Evolutionary conservation across 2,329 filamentous ascomycete species (phyloP), one percentile per base, ranked within the genome.

Genomic region (Xylariomycetidae sp.): DNA sequence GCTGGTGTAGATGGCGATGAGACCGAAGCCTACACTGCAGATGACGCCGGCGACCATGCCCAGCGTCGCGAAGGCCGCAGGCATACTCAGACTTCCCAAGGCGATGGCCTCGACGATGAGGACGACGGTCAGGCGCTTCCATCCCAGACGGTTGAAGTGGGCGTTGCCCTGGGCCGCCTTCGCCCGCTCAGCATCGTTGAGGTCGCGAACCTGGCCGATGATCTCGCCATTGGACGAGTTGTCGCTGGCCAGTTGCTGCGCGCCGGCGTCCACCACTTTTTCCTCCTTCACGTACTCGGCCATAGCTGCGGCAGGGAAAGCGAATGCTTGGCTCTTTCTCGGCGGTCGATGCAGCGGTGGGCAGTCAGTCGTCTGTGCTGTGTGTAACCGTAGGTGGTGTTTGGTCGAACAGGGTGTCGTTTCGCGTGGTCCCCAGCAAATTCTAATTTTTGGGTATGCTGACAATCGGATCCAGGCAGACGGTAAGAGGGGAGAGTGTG

Each of bases 81-180:
- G 71, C 29, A 75, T 60, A 40, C 67, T 68, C 32, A 75, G 56
- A 38, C 60, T 64, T 29, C 71, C 71, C 12, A 75, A 67, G 5
- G 71, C 71, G 40, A 75, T 72, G 34, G 71, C 71, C 54, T 74
- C 70, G 47, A 75, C 71, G 39, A 75, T 71, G 39, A 74, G 61
- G 18, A 75, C 64, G 15, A 74, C 56, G 3, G 70, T 72, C 20
- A 75, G 61, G 10, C 71, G 68, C 51, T 74, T 74, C 71, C 71
- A 75, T 33, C 71, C 71, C 15, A 75, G 63, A 25, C 67, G 65
- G 41, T 70, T 57, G 51, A 74, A 75, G 35, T 70, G 63, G 10
- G 64, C 65, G 30, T 58, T 51, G 35, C 68, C 70, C 44, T 65
- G 50, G 6, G 58, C 59, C 10, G 58, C 57, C 48, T 67, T 70